phyloP scores from a whole-genome alignment of 305 asterid species.

The Solanum aculeatissimum region DNA sequence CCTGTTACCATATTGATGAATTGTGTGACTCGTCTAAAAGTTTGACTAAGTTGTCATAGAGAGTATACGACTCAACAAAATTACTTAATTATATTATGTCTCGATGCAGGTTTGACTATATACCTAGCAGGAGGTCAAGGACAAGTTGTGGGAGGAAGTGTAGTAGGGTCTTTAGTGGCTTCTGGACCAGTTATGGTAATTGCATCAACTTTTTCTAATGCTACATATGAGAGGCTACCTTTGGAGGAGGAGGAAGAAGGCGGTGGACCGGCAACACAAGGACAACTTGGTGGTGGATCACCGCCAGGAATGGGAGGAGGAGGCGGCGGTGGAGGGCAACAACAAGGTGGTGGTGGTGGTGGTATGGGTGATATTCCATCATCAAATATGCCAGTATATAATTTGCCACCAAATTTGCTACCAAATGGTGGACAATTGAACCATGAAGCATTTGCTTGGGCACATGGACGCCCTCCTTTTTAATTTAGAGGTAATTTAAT shows the following conservation, averaged over 20 bases:
- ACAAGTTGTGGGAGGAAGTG: constrained; percentile 35
- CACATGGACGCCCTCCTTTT: constrained; percentile 38
- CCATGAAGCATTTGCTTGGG: constrained; percentile 45
- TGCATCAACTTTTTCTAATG: constrained; percentile 33
- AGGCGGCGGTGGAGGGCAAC: constrained; percentile 10
- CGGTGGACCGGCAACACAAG: neutral
- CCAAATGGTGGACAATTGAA: constrained; percentile 38
- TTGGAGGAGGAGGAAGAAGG: constrained; percentile 31
- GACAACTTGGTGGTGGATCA: constrained; percentile 18
- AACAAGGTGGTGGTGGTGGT: constrained; percentile 10
- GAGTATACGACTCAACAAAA: neutral
- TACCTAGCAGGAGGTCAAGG: constrained; percentile 38
- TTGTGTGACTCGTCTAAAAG: neutral
- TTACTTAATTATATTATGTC: neutral
- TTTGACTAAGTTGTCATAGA: too few relatives aligned
- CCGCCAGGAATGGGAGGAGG: constrained; percentile 16
- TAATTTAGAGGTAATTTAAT: constrained; percentile 10
- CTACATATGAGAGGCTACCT: constrained; percentile 35
- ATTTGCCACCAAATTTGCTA: constrained; percentile 31
- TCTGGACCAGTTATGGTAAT: constrained; percentile 38
- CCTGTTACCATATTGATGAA: neutral
- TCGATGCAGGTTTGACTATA: constrained; percentile 18
- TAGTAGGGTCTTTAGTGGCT: constrained; percentile 29
- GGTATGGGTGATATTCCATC: constrained; percentile 26
- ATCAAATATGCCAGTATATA: constrained; percentile 15